Evolutionary conservation across 2,329 filamentous ascomycete species (phyloP), one percentile per base, ranked within the genome.

Genomic region (Fusarium xyrophilum): DNA sequence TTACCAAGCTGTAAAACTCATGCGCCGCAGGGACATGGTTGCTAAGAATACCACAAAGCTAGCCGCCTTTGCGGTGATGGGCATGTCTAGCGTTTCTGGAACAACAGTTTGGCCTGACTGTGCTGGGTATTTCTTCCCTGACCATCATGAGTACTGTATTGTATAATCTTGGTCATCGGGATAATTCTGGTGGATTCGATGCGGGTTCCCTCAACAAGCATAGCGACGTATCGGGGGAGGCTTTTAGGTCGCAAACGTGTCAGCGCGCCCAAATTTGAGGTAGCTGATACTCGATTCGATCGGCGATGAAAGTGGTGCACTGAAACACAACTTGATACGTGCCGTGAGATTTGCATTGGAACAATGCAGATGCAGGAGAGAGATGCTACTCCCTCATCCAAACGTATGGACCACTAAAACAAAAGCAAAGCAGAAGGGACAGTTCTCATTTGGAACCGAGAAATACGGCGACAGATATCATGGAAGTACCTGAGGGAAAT

Each of bases 321-420:
- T 67, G 63, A 63, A 67, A 67, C 64, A 67, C 43, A 47, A 59
- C 27, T 44, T 53, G 57, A 53, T 63, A 54, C 52, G 48, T 67
- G 48, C 57, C 38, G 39, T 52, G 63, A 63, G 54, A 54, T 57
- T 60, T 67, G 63, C 48, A 62, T 40, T 33, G 15, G 36, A 23
- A 51, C 23, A 15, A 39, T 38, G 13, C 27, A 38, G 21, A 50
- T 25, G n/a, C 25, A 38, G 12, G n/a, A 36, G 32, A 33, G n/a
- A 17, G 43, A 25, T 56, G 10, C 36, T 51, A 47, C 44, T 21
- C 27, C 44, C 14, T 47, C 44, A 17, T 21, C 23, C n/a, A 27
- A 14, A 17, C 27, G 7, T 12, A 38, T 28, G 32, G 19, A 17
- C 32, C 32, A 28, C 15, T 15, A 13, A 23, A 23, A 50, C 13